Evolutionary conservation across 306 rosid genomes (phyloP), one percentile per base, ranked within the genome.

Genomic region (Mimosa pudica): DNA sequence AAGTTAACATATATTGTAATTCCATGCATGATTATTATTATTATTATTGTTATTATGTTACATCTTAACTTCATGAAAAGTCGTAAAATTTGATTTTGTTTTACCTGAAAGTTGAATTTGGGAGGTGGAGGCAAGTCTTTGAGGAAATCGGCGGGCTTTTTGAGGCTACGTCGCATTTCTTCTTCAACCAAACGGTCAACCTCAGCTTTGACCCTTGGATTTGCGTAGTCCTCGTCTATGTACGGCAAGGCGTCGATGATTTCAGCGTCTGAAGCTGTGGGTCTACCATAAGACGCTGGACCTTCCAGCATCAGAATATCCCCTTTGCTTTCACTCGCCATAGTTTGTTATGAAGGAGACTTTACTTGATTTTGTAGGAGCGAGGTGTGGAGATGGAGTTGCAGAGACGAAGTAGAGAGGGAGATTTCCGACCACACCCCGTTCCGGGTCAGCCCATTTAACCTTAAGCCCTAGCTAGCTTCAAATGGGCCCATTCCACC

Each of bases 131-230:
- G 98, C 61, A 95, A 83, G 74, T 95, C 98, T 78, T 95, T 89
- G 83, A 95, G 98, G 67, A 95, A 95, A 83, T 92, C 96, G 2
- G 97, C 64, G 8, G 98, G 98, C 83, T 83, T 93, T 69, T 89
- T 92, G 6, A 81, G 81, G 89, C 98, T 95, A 12, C 96, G 94
- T 10, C 98, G 95, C 96, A 95, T 88, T 89, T 95, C 98, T 6
- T 92, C 97, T 85, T 92, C 98, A 9, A 95, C 91, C 71, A 91
- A 84, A 45, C 91, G 95, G 81, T 92, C 98, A 51, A 95, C 98
- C 80, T 92, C 98, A 6, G 78, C 60, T 85, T 95, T 95, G 49
- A 95, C 94, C 61, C 86, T 72, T 1, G 92, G 88, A 77, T 90
- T 71, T 13, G 88, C 86, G 82, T 95, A 95, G 89, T 92, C 98